Conservation (phyloP, 2,329 filamentous ascomycete species). For the Alternaria tenuissima region DNA sequence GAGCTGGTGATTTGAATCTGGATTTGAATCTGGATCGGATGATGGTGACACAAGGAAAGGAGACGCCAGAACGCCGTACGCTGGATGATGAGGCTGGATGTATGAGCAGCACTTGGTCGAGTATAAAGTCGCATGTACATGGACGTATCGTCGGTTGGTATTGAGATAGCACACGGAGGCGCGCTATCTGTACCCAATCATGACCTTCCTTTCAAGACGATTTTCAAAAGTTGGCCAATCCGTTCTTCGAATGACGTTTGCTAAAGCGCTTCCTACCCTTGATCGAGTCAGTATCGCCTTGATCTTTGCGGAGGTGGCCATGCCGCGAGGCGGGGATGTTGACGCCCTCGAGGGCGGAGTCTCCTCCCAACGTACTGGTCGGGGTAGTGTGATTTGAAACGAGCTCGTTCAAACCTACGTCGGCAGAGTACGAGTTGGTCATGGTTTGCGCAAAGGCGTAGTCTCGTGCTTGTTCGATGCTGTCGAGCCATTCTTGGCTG, state of each 20-base stretch:
- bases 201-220: not conserved
- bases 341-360: constrained; percentile 51
- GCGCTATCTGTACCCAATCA: not conserved
- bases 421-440: constrained; percentile 69
- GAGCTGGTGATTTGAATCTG: not conserved
- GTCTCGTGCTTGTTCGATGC: constrained; percentile 84
- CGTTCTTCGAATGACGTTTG: constrained; percentile 92
- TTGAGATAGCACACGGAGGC: constrained; percentile 11
- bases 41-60: not conserved
- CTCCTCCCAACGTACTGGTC: constrained; percentile 73
- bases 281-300: constrained; percentile 61
- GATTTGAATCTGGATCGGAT: not conserved
- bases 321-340: constrained; percentile 63
- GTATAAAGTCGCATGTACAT: not conserved
- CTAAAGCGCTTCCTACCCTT: constrained; percentile 77
- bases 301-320: constrained; percentile 58
- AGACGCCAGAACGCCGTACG: constrained; percentile 17
- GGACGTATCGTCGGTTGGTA: constrained; percentile 5
- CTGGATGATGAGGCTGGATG: constrained; percentile 8
- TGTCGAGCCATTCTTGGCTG: constrained; percentile 92
- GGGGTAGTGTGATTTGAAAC: constrained; percentile 74
- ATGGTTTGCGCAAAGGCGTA: constrained; percentile 78
- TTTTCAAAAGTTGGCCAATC: constrained; percentile 81
- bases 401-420: constrained; percentile 56
- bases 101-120: constrained; percentile 6